phyloP scores from a whole-genome alignment of 768 basidiomycete genomes.

The Exsudoporus frostii region DNA sequence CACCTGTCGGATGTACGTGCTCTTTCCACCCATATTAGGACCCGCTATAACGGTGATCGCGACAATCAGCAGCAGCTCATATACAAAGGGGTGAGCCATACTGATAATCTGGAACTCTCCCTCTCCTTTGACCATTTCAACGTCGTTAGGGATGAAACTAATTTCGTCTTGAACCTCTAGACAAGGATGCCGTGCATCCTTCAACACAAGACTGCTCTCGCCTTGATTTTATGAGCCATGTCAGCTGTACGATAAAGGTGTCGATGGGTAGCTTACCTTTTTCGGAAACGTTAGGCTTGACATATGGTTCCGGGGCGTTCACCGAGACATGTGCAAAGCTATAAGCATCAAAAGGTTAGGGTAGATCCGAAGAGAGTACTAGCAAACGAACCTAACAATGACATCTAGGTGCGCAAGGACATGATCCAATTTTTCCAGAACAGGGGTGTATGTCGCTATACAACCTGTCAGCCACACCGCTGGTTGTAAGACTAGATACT shows the following conservation, averaged over 20 bases:
- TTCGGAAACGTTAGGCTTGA: slow-evolving; percentile 77
- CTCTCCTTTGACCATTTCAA: slow-evolving; percentile 90
- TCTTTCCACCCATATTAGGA: slow-evolving; percentile 99
- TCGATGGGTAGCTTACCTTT: slow-evolving; percentile 50
- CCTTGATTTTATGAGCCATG: slow-evolving; percentile 41
- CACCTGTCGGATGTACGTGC: slow-evolving; percentile 92
- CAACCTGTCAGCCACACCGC: background rate
- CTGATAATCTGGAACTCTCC: slow-evolving; percentile 97
- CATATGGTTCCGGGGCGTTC: slow-evolving; percentile 82
- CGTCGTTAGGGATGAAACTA: slow-evolving; percentile 92
- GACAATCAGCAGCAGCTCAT: background rate
- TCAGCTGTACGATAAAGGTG: background rate
- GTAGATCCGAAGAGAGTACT: background rate
- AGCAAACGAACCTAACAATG: slow-evolving; percentile 65
- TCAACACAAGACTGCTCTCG: slow-evolving; percentile 72
- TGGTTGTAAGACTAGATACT: slow-evolving; percentile 21
- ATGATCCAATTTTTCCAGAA: slow-evolving; percentile 80
- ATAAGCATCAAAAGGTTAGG: background rate
- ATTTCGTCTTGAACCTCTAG: slow-evolving; percentile 95
- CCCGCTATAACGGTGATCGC: slow-evolving; percentile 53
- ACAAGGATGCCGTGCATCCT: slow-evolving; percentile 92
- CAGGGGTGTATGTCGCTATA: slow-evolving; percentile 88
- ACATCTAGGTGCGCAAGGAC: slow-evolving; percentile 91
- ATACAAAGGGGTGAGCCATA: slow-evolving; percentile 31
- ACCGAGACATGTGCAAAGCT: slow-evolving; percentile 92